phyloP scores from a whole-genome alignment of 176 grass and related monocot species.

The Hyparrhenia diplandra region DNA sequence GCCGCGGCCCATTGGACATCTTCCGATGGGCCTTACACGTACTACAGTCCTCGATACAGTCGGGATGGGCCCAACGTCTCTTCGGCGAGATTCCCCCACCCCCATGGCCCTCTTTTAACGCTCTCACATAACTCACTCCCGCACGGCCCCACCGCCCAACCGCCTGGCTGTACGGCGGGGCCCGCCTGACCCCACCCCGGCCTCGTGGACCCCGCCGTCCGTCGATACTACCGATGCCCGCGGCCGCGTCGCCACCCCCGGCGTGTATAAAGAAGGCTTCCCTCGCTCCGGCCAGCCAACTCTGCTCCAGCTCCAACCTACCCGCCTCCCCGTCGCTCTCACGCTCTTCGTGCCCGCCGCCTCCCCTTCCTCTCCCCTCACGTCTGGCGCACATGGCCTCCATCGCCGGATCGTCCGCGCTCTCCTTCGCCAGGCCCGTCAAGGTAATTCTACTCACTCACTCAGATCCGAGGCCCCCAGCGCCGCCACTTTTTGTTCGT shows the following conservation, averaged over 20 bases:
- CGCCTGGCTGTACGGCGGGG: neutral
- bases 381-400: slow-evolving; percentile 30
- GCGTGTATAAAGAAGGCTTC: neutral
- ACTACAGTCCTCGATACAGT: neutral
- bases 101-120: neutral
- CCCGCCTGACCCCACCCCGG: neutral
- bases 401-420: slow-evolving; percentile 38
- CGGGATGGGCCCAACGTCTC: neutral
- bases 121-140: neutral
- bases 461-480: slow-evolving; percentile 21
- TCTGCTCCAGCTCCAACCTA: neutral
- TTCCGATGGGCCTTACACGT: neutral
- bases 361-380: neutral
- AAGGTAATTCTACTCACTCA: slow-evolving; percentile 42
- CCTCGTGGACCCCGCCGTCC: slow-evolving; percentile 32
- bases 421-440: slow-evolving; percentile 39
- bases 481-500: neutral
- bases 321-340: neutral
- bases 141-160: slow-evolving; percentile 1
- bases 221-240: slow-evolving; percentile 33
- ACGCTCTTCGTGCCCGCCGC: slow-evolving; percentile 49
- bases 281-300: neutral
- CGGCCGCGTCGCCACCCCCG: neutral
- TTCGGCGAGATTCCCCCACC: neutral
- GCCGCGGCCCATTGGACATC: neutral